Conservation (phyloP, 2,329 filamentous ascomycete genomes). For the Trichoderma semiorbis region DNA sequence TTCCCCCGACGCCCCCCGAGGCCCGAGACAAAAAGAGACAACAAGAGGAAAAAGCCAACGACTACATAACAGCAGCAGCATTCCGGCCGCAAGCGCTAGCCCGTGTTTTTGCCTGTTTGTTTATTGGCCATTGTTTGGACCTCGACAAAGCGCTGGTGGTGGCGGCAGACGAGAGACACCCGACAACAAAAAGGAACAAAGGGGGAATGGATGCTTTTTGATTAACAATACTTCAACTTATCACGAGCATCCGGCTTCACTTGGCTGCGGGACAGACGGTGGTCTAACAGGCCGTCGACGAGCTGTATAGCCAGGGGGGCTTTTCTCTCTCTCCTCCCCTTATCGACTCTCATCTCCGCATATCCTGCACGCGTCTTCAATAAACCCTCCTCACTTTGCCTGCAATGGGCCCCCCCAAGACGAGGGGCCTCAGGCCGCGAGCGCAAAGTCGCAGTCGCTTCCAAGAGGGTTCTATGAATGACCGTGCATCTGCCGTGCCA, state of each 20-base stretch:
- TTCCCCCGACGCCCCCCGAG: background rate
- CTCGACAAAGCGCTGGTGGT: background rate
- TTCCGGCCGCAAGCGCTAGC: background rate
- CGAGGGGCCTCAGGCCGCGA: constrained; percentile 33
- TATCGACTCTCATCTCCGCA: background rate
- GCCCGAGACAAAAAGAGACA: background rate
- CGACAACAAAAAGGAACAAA: background rate
- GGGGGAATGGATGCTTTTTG: background rate
- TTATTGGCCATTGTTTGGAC: background rate
- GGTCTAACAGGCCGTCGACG: background rate
- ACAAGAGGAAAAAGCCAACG: background rate
- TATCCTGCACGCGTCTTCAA: background rate
- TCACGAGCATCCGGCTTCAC: background rate
- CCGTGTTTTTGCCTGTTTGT: background rate
- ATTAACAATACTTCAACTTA: background rate
- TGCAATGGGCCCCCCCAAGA: constrained; percentile 30
- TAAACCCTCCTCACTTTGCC: background rate
- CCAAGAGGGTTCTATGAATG: constrained; percentile 83
- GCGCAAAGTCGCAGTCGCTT: constrained; percentile 48
- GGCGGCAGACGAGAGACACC: background rate
- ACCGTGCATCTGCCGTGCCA: constrained; percentile 68
- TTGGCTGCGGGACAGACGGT: background rate
- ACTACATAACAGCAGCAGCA: background rate
- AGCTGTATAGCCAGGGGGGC: background rate
- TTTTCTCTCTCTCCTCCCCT: background rate